Evolutionary conservation across 345 rosid genomes (phyloP), one percentile per base, ranked within the genome.

Genomic region (Melastoma malabathricum): DNA sequence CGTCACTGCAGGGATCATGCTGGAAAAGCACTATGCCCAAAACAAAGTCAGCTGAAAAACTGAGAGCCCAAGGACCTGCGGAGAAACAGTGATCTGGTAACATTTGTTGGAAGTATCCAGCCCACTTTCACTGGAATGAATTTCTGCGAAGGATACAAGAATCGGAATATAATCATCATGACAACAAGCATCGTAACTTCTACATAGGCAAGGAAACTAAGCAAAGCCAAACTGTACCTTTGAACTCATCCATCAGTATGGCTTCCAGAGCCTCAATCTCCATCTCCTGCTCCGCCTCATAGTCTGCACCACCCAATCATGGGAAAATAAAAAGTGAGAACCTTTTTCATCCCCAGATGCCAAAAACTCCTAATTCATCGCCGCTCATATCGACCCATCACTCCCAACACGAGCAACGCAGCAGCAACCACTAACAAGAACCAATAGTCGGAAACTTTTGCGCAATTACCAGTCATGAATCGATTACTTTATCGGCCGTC

Each of bases 201-300:
- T 50, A 51, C 48, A 43, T 23, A 43, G 16, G 39, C 46, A 17
- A 27, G 14, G 63, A 50, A 44, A 50, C 15, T 43, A n/a, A 14
- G 22, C 31, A 48, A 38, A 18, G 15, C n/a, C 52, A 57, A 22
- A 18, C 17, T 59, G 19, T 10, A 86, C 95, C 98, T 82, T 84
- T 80, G 54, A 92, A 92, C n/a, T 92, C 98, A 55, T 92, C 95
- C 82, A 81, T 80, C 31, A 92, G 96, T 67, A 92, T 92, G 46
- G 98, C 92, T 66, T 84, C 89, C 66, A 87, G 58, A 18, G 98
- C 96, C 71, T 92, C 96, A 22, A 92, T 84, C 70, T 92, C 96
- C 96, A 92, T 92, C 48, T 84, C 96, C 71, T 84, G 98, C 66
- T 92, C 98, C 70, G 71, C 81, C 56, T 31, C 73, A 55, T 87